These are phyloP conservation scores for Suillus sp. DNA, from an alignment of 768 basidiomycete genomes.

Conservation along the genomic window DNA sequence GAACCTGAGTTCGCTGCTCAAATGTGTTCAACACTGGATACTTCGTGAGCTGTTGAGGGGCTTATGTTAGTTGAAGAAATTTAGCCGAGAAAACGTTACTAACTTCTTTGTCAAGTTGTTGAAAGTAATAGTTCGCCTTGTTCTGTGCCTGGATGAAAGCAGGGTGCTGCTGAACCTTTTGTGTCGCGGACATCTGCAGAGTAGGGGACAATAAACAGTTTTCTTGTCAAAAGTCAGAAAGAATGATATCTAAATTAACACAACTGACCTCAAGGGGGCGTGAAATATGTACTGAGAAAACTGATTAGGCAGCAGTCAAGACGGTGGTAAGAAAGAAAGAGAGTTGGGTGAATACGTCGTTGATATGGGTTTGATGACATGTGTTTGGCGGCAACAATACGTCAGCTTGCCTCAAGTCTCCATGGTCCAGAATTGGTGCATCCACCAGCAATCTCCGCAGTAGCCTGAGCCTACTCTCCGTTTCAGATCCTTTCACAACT, in stretches of 20 bases:
- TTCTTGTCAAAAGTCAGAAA: conserved; percentile 6
- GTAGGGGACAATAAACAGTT: conserved; percentile 17
- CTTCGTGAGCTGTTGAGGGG: conserved; percentile 65
- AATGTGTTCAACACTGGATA: conserved; percentile 83
- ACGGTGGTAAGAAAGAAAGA: conserved; percentile 29
- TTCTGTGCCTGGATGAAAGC: conserved; percentile 81
- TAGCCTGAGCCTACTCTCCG: conserved; percentile 14
- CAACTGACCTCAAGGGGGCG: conserved; percentile 16
- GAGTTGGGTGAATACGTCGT: conserved; percentile 25
- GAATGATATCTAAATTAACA: conserved; percentile 5
- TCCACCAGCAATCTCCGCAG: conserved; percentile 1
- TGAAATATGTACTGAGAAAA: conserved; percentile 18
- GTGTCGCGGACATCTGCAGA: conserved; percentile 70
- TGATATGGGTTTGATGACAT: conserved; percentile 60
- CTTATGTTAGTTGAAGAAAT: conserved; percentile 9
- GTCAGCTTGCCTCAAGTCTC: conserved; percentile 39
- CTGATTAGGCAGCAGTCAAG: conserved; percentile 13
- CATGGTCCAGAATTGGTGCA: conserved; percentile 7
- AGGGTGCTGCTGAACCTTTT: conserved; percentile 89
- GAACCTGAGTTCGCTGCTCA: conserved; percentile 89
- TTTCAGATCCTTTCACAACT: conserved; percentile 11
- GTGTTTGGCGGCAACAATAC: conserved; percentile 56
- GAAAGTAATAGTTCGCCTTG: conserved; percentile 79
- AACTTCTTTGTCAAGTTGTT: conserved; percentile 97
- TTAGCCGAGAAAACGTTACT: conserved; percentile 24